These are phyloP conservation scores for Ormosia semicastrata DNA, from an alignment of 306 rosid genomes.

Conservation along the genomic window DNA sequence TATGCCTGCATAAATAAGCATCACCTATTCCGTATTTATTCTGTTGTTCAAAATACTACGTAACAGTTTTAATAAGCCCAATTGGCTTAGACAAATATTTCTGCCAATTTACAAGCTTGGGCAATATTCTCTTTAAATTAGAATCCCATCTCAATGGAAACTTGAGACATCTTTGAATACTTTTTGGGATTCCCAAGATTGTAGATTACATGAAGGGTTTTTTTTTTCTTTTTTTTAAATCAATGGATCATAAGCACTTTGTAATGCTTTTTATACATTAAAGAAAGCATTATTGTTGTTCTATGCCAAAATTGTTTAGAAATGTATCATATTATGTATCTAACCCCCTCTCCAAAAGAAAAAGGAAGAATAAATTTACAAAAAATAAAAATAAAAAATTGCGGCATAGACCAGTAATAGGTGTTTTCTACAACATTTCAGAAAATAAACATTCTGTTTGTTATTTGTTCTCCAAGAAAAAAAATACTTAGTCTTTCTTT, in stretches of 20 bases:
- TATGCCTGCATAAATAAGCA: not conserved
- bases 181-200: not conserved
- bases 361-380: not conserved
- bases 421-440: not conserved
- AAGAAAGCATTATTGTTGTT: not conserved
- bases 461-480: too few relatives aligned
- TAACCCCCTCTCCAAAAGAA: not conserved
- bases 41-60: not conserved
- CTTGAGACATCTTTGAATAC: not conserved
- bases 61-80: not conserved
- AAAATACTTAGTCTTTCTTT: too few relatives aligned
- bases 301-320: not conserved
- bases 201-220: not conserved
- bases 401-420: not conserved
- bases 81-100: not conserved
- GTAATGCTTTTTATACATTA: not conserved
- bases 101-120: not conserved
- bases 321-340: not conserved
- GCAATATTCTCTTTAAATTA: not conserved
- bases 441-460: too few relatives aligned
- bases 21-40: not conserved
- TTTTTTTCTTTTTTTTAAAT: not conserved
- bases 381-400: not conserved
- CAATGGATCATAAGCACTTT: not conserved
- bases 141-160: not conserved